Base-by-base conservation (phyloP, 306 rosid species). In the Trichosanthes truncata region DNA sequence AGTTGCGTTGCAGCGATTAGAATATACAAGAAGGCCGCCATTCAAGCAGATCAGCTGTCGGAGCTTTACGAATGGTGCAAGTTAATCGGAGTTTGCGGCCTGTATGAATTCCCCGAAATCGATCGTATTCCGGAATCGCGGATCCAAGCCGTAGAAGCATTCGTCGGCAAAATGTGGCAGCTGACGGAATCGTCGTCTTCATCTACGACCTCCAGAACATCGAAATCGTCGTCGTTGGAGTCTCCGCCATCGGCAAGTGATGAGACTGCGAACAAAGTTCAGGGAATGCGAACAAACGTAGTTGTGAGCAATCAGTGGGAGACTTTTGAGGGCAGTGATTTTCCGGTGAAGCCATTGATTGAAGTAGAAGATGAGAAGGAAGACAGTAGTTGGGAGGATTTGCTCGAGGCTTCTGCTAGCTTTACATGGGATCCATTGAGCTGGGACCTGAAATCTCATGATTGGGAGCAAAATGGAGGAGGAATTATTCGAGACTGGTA, bases 101-200 rank as follows among this genome's bases (percentile, higher is more conserved):
- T 51, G 4, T 86, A 86, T 26, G 97, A 90, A 82, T 89, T 86
- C 57, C 96, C 96, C 5, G 74, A 81, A 35, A 77, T 89, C 3
- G 94, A 92, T 46, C 76, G 86, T 17, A 89, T 92, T 57, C 94
- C 93, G 14, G 68, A 83, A 0, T 48, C 89, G 35, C 91, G 90
- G 73, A 85, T 94, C 36, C 81, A 79, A 55, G 91, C 90, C 66
- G 80, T 94, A 1, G 93, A 89, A 77, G 79, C 49, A 65, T 81
- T 86, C 38, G 77, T 94, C 55, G 52, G 84, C 15, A 92, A 89
- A 1, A 92, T 92, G 91, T 92, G 97, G 96, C 83, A 94, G 83
- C 38, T 89, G 69, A 85, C 92, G 0, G 91, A 86, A 29, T 88
- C 90, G 0, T 83, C 90, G 0, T 82, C 87, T 0, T 85, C 88